Evolutionary conservation across 305 asterid species (phyloP).

Genomic region (Fraxinus greggii): DNA sequence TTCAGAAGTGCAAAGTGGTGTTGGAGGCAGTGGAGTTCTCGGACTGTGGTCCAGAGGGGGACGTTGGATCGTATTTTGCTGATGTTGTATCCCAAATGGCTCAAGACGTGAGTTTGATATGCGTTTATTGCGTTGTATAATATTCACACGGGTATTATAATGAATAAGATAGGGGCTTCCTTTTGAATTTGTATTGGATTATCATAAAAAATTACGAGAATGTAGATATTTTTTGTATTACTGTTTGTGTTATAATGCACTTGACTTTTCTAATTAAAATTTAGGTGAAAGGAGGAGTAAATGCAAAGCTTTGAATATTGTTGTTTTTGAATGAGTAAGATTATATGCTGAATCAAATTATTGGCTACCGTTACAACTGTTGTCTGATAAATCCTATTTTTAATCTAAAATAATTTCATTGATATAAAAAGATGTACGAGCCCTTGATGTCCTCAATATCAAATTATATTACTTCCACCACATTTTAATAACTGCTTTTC

Average conservation of each 20-base stretch:
- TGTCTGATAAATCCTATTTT: not conserved
- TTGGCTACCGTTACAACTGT: not conserved
- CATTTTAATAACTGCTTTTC: not conserved
- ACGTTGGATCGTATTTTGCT: constrained; percentile 84
- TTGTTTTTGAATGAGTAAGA: not conserved
- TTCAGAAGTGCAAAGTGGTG: constrained; percentile 78
- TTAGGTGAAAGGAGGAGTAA: not conserved
- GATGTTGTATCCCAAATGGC: constrained; percentile 92
- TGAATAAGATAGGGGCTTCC: not conserved
- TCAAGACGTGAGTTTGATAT: constrained; percentile 70
- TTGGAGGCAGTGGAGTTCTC: constrained; percentile 78
- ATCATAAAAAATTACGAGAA: not conserved
- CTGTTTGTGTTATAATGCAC: not conserved
- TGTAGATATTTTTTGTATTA: not conserved
- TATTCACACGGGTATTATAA: not conserved
- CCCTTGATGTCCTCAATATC: not conserved
- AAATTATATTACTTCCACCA: not conserved
- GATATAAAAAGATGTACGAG: not conserved
- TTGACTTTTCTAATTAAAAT: not conserved
- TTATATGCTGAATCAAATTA: not conserved
- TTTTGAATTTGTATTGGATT: not conserved
- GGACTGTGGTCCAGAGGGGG: constrained; percentile 67
- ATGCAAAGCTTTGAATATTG: not conserved
- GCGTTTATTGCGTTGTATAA: constrained; percentile 7
- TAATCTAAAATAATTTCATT: not conserved